Conservation (phyloP, 257 asterid genomes). For the Verbena officinalis region DNA sequence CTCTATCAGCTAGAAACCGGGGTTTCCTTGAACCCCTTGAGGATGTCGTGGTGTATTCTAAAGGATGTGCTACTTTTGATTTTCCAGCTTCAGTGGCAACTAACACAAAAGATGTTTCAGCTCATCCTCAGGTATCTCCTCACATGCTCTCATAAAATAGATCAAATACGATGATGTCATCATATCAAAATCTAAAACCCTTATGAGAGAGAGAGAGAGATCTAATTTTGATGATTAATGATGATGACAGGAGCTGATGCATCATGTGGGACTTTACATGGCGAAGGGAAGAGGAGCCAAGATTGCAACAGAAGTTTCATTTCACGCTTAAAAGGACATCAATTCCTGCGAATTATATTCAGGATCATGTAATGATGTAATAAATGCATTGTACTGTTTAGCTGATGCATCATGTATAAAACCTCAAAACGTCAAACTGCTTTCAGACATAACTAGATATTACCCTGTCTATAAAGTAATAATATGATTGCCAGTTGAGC, state of each 20-base stretch:
- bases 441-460: too few relatives aligned
- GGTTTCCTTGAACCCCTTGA: conserved; percentile 58
- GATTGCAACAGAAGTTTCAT: conserved; percentile 46
- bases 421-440: neutral
- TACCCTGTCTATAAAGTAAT: too few relatives aligned
- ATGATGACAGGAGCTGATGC: conserved; percentile 51
- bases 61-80: conserved; percentile 77
- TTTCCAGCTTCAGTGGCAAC: conserved; percentile 52
- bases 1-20: conserved; percentile 63
- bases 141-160: neutral
- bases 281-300: conserved; percentile 69
- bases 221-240: neutral
- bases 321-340: conserved; percentile 15
- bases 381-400: neutral
- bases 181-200: neutral
- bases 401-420: neutral
- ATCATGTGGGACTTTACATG: conserved; percentile 67
- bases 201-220: too few relatives aligned
- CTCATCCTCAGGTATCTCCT: conserved; percentile 66
- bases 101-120: conserved; percentile 40
- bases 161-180: neutral
- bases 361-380: neutral
- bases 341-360: neutral
- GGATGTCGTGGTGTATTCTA: conserved; percentile 61
- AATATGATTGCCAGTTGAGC: too few relatives aligned